phyloP scores from a whole-genome alignment of 2,329 filamentous ascomycete species.

The Claviceps sp. region DNA sequence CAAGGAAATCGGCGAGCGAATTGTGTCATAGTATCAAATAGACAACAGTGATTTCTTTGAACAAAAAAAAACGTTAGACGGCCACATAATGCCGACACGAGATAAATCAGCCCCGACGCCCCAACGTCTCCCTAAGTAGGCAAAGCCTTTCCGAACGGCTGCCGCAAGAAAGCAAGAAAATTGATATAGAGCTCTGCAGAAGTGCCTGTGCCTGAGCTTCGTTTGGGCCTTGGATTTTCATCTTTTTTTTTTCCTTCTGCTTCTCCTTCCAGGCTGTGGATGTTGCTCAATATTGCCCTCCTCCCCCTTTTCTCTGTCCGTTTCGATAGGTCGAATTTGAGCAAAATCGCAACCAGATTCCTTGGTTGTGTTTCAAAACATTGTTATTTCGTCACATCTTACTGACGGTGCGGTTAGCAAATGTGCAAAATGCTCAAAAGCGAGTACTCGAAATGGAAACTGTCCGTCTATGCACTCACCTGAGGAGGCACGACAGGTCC shows the following conservation, averaged over 20 bases:
- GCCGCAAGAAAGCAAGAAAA: slow-evolving; percentile 13
- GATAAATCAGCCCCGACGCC: slow-evolving; percentile 18
- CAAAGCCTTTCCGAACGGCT: slow-evolving; percentile 9
- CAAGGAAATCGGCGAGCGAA: slow-evolving; percentile 17
- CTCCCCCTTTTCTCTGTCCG: neutral
- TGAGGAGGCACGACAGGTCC: slow-evolving; percentile 25
- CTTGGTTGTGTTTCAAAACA: neutral
- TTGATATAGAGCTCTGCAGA: slow-evolving; percentile 9
- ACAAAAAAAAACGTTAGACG: slow-evolving; percentile 5
- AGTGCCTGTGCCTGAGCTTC: slow-evolving; percentile 1
- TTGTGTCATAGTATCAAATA: slow-evolving; percentile 16
- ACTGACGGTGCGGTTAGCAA: slow-evolving; percentile 1
- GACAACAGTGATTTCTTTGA: slow-evolving; percentile 17
- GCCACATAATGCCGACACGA: slow-evolving; percentile 9
- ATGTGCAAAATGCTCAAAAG: neutral
- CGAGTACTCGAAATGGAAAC: neutral
- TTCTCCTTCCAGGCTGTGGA: neutral
- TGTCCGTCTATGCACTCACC: slow-evolving; percentile 16
- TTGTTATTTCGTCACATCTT: neutral
- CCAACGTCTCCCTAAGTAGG: slow-evolving; percentile 13
- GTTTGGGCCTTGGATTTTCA: neutral
- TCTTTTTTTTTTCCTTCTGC: neutral
- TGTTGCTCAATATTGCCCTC: neutral
- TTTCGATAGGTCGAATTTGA: neutral
- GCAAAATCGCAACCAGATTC: neutral